Evolutionary conservation across 805 yeast genomes (phyloP).

Genomic region (Myxozyma lipomycoides): DNA sequence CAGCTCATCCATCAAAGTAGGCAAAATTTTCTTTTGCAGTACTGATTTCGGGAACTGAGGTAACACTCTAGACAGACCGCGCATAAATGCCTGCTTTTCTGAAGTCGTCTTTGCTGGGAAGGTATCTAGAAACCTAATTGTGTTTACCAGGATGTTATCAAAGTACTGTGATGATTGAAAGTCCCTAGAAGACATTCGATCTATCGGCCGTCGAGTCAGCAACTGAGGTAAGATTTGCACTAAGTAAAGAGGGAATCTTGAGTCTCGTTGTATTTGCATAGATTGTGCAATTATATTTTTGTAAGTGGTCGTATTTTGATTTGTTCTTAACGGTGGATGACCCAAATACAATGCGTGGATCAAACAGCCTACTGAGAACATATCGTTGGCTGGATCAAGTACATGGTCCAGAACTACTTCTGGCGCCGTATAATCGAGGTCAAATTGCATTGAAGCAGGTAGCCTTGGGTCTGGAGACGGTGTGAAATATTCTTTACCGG

Average conservation of each 20-base stretch:
- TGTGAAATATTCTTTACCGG: constrained; percentile 55
- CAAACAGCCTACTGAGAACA: constrained; percentile 78
- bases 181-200: constrained; percentile 58
- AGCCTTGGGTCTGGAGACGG: constrained; percentile 72
- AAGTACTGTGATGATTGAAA: constrained; percentile 71
- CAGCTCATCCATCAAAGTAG: constrained; percentile 55
- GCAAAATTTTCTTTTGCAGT: constrained; percentile 67
- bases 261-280: constrained; percentile 42
- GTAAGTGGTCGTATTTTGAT: constrained; percentile 49
- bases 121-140: constrained; percentile 77
- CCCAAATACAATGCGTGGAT: constrained; percentile 62
- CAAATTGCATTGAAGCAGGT: constrained; percentile 66
- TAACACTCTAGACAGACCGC: constrained; percentile 54
- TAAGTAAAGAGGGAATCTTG: constrained; percentile 56
- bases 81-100: constrained; percentile 66
- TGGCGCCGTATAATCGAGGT: constrained; percentile 78
- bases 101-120: constrained; percentile 65
- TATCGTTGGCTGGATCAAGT: constrained; percentile 66
- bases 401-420: constrained; percentile 67
- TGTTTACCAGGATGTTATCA: constrained; percentile 75
- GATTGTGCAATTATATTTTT: constrained; percentile 41
- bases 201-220: constrained; percentile 54
- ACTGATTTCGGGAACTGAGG: constrained; percentile 56
- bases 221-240: constrained; percentile 50
- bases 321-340: constrained; percentile 46